These are phyloP conservation scores for Nicotiana tomentosiformis DNA, from an alignment of 257 asterid species.

Conservation along the genomic window DNA sequence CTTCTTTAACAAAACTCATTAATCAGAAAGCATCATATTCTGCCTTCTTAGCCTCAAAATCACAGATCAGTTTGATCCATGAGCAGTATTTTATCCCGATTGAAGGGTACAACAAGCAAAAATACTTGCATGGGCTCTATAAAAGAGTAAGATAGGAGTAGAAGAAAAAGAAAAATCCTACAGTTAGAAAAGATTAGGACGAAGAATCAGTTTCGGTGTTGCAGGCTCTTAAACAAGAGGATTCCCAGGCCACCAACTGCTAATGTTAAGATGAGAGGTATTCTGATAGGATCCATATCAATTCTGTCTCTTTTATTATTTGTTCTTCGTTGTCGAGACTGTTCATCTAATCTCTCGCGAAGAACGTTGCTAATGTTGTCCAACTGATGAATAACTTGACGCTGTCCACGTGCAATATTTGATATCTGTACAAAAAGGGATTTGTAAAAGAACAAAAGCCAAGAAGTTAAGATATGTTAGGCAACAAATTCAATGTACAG, in stretches of 20 bases:
- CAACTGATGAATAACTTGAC: constrained; percentile 74
- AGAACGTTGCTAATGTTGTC: constrained; percentile 59
- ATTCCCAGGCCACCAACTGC: constrained; percentile 40
- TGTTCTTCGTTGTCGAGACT: constrained; percentile 6
- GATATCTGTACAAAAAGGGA: constrained; percentile 39
- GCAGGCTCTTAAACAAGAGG: constrained; percentile 25
- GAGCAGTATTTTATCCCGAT: constrained; percentile 5
- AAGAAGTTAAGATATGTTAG: neutral
- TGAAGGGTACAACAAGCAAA: constrained; percentile 1
- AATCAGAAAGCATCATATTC: neutral
- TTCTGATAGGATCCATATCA: constrained; percentile 18
- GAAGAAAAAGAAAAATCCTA: neutral
- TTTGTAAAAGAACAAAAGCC: neutral
- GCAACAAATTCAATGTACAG: neutral
- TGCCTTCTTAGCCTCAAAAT: constrained; percentile 9
- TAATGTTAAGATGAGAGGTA: constrained; percentile 22
- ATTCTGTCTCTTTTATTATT: constrained; percentile 14
- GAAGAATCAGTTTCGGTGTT: constrained; percentile 18
- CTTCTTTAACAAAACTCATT: constrained; percentile 6
- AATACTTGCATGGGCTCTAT: neutral
- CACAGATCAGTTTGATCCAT: constrained; percentile 15
- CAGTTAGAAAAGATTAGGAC: neutral
- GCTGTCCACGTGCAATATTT: constrained; percentile 60
- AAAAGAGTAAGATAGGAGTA: neutral
- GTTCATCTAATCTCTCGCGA: constrained; percentile 23